These are phyloP conservation scores for Elsinoe australis DNA, from an alignment of 2,329 filamentous ascomycete genomes.

Conservation along the genomic window DNA sequence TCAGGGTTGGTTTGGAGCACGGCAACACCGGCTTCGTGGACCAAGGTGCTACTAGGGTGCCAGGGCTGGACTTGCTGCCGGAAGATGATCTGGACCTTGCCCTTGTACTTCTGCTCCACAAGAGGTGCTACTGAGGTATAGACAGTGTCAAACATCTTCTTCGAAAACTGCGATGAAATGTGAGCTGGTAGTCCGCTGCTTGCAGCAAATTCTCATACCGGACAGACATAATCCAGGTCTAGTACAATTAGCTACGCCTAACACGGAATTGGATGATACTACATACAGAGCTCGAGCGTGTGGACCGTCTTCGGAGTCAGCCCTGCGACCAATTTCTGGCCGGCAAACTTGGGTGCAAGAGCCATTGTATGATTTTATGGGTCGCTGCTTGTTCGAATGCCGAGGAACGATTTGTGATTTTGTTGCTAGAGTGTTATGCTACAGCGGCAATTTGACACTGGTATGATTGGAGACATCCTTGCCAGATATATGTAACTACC, in stretches of 20 bases:
- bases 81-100: constrained; percentile 67
- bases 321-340: constrained; percentile 55
- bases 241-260: too few relatives aligned
- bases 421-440: not conserved
- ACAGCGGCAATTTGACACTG: too few relatives aligned
- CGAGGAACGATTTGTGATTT: too few relatives aligned
- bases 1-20: constrained; percentile 62
- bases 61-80: constrained; percentile 90
- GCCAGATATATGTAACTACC: too few relatives aligned
- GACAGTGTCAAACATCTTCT: constrained; percentile 67
- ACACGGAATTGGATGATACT: too few relatives aligned
- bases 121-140: constrained; percentile 57
- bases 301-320: constrained; percentile 41
- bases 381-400: too few relatives aligned
- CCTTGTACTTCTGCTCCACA: constrained; percentile 53
- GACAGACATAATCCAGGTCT: constrained; percentile 88
- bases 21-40: constrained; percentile 76
- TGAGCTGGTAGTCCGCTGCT: constrained; percentile 13
- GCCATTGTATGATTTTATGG: constrained; percentile 63
- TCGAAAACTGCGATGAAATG: constrained; percentile 44
- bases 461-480: too few relatives aligned
- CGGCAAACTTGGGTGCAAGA: constrained; percentile 68
- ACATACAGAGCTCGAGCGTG: constrained; percentile 47
- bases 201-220: constrained; percentile 37
- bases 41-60: constrained; percentile 67